Base-by-base conservation (phyloP, 2,329 filamentous ascomycete species). In the Macrophomina tecta region DNA sequence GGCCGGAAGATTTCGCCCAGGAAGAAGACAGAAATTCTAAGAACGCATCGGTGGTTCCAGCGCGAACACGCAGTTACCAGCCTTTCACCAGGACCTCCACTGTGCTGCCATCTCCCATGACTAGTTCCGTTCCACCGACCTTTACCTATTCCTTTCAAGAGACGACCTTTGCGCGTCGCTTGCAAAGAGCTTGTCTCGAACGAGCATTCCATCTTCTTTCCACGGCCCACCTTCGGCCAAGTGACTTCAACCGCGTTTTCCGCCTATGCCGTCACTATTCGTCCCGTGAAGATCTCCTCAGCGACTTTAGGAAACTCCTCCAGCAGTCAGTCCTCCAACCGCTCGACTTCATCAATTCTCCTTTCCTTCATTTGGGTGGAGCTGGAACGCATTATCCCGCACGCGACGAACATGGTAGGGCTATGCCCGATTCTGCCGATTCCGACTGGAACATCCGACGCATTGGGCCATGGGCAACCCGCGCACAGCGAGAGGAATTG, bases 141-240 rank as follows among this genome's bases (percentile, higher is more conserved):
- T 79, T 75, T 28, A 88, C 87, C 0, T 89, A 89, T 74, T 83
- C 87, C 9, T 84, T 86, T 66, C 82, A 87, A 32, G 91, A 94
- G 75, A 80, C 82, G 1, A 89, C 85, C 0, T 94, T 96, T 71
- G 88, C 88, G 11, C 87, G 91, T 7, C 85, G 90, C 4, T 80
- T 96, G 4, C 90, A 92, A 58, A 86, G 92, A 49, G 83, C 83
- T 64, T 83, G 87, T 2, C 71, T 89, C 0, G 91, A 96, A 76
- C 78, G 82, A 32, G 91, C 84, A 0, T 86, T 89, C 66, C 78
- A 81, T 2, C 78, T 94, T 1, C 81, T 91, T 2, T 83, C 86
- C 56, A 82, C 85, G 0, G 67, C 73, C 34, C 61, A 73, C 69
- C 61, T 72, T 34, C 70, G 69, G 6, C 76, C 72, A 5, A 69